Evolutionary conservation across 1,139 yeast genomes (phyloP).

Genomic region (Saccharomycopsis hybrid): DNA sequence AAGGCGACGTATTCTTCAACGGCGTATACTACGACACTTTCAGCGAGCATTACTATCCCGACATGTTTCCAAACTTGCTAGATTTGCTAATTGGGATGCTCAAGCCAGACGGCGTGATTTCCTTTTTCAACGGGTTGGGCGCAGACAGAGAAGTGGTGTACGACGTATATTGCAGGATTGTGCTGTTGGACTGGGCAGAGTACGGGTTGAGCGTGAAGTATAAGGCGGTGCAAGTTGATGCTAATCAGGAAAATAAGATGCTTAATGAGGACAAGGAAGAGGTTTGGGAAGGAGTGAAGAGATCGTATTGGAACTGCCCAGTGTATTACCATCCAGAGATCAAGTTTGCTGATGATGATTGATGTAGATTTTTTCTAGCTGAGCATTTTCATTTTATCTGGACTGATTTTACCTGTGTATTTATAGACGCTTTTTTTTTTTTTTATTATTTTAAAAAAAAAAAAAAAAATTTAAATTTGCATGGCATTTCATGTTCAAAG

Average conservation of each 20-base stretch:
- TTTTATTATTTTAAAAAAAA: neutral
- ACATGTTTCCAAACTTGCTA: slow-evolving; percentile 71
- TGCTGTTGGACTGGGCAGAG: slow-evolving; percentile 69
- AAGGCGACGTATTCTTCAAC: slow-evolving; percentile 66
- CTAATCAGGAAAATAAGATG: slow-evolving; percentile 24
- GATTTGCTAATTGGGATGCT: slow-evolving; percentile 77
- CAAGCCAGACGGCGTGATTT: slow-evolving; percentile 74
- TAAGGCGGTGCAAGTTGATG: slow-evolving; percentile 40
- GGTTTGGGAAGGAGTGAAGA: slow-evolving; percentile 65
- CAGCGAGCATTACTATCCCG: slow-evolving; percentile 75
- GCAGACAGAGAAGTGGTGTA: slow-evolving; percentile 87
- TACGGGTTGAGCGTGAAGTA: slow-evolving; percentile 66
- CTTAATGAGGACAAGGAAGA: slow-evolving; percentile 30
- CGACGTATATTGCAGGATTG: slow-evolving; percentile 81
- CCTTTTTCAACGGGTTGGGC: slow-evolving; percentile 94
- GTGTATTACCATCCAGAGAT: slow-evolving; percentile 60
- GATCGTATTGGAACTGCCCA: slow-evolving; percentile 73
- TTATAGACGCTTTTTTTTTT: neutral
- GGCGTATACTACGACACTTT: slow-evolving; percentile 94
- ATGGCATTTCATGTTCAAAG: no score
- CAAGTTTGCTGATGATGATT: slow-evolving; percentile 1
- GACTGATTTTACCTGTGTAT: neutral
- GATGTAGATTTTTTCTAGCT: no score
- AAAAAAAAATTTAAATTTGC: no score
- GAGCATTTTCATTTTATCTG: neutral